Base-by-base conservation (phyloP, 768 basidiomycete species). In the Leccinellum luteum region DNA sequence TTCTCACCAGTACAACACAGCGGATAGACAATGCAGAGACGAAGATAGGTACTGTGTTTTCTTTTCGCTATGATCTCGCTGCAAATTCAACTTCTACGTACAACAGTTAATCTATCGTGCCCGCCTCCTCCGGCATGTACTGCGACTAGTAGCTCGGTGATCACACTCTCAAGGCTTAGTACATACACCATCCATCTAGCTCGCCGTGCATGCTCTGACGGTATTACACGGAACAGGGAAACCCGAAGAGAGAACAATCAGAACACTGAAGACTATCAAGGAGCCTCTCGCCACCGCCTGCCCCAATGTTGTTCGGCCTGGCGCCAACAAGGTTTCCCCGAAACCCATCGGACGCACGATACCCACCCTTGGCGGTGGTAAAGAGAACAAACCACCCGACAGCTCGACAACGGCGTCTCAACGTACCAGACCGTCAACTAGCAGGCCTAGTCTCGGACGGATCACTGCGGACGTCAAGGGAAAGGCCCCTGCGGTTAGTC, bases 341-440 rank as follows among this genome's bases (percentile, higher is more conserved):
- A 53, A 14, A 30, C 48, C 19, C 13, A 34, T 52, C 54, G 56
- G 19, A 31, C 55, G 53, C 54, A 2, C 8, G 15, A 57, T 48
- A 41, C 25, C 41, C n/a, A 19, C 31, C 31, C 31, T 38, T 21
- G 60, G 45, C 6, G 51, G 44, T 48, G 48, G 48, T 31, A 61
- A 69, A 35, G 68, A 68, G 54, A 67, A 67, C 49, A 44, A 28
- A n/a, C 3, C 55, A 43, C 32, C 32, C 47, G 45, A 43, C 55
- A 27, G 35, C 38, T 56, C 35, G 25, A 48, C 35, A 54, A 56
- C 4, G 12, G 12, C 53, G 43, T 6, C 4, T 12, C 31, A 31
- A 31, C 12, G 12, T 31, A 10, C 35, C 30, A 34, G 57, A 15
- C 19, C 19, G 48, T 31, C 54, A 55, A 30, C 30, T 30, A 9